Base-by-base conservation (phyloP, 1,284 basidiomycete genomes). In the Puccinia horiana region DNA sequence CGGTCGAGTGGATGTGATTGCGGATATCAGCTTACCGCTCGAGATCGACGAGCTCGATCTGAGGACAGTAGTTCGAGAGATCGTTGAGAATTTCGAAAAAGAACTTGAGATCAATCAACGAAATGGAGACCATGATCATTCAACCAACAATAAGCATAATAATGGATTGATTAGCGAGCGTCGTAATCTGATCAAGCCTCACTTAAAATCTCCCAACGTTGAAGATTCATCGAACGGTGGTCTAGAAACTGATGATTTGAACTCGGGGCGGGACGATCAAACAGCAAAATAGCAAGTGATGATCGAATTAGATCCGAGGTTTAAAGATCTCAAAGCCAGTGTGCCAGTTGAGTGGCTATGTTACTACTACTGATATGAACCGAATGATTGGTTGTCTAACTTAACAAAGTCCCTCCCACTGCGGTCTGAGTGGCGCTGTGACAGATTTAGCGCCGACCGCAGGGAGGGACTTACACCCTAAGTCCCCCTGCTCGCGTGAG, bases 11-110 rank as follows among this genome's bases (percentile, higher is more conserved):
- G 96, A 99, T 85, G 93, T 95, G 2, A 97, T 99, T 2, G 91
- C 98, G 26, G 96, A 99, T 88, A 95, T 99, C 88, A 95, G 96
- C 86, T 98, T 99, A 88, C 96, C 97, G 18, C 91, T 91, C 32
- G 92, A 95, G 85, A 90, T 91, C 12, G 89, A 91, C 37, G 90
- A 91, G n/a, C 89, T 98, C 84, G 93, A 96, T 85, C 86, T 88
- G 74, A 87, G 87, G 42, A 92, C 91, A n/a, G 91, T 99, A 84
- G 90, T 99, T 18, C 93, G 91, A 61, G 94, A 97, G 87, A 93
- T 98, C 82, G 92, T 94, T 1, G 93, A 95, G 84, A 94, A 94
- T 75, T 92, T 98, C 65, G 85, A 86, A 56, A 83, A 83, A 67
- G 83, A 82, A 49, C 40, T 84, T 20, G 65, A 67, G 54, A 82